Conservation (phyloP, 306 rosid species). For the Lithocarpus polystachyus region DNA sequence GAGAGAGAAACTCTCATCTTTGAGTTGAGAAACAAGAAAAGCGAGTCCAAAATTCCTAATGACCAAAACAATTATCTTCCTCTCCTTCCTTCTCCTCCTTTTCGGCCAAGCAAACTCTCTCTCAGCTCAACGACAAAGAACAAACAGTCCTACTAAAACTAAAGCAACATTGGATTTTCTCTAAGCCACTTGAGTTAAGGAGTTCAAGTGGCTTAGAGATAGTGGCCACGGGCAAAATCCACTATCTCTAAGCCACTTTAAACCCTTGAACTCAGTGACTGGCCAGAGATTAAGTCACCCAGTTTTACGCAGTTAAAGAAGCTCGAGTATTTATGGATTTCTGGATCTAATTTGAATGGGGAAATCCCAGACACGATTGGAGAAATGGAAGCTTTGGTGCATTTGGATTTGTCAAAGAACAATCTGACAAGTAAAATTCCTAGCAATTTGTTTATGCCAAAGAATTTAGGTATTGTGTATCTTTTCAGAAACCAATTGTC, state of each 20-base stretch:
- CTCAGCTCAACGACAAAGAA: too few species aligned
- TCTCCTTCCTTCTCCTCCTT: too few species aligned
- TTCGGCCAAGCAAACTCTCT: too few species aligned
- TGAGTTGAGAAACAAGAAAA: too few species aligned
- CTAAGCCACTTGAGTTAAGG: too few species aligned
- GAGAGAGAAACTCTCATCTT: too few species aligned
- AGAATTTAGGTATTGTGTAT: slow-evolving; percentile 39
- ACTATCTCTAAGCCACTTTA: slow-evolving; percentile 24
- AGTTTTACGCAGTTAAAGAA: slow-evolving; percentile 36
- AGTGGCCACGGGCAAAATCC: not conserved
- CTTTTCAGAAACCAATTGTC: slow-evolving; percentile 43
- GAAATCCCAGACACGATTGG: slow-evolving; percentile 56
- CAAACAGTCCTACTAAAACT: too few species aligned
- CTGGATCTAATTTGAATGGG: slow-evolving; percentile 40
- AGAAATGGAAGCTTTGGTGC: slow-evolving; percentile 49
- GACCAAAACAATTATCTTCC: too few species aligned
- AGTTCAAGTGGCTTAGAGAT: too few species aligned
- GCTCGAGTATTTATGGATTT: slow-evolving; percentile 38
- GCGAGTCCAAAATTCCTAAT: too few species aligned
- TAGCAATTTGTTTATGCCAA: slow-evolving; percentile 35
- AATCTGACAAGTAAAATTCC: slow-evolving; percentile 53
- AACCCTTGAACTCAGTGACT: slow-evolving; percentile 40
- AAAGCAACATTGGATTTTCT: too few species aligned
- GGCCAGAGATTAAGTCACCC: slow-evolving; percentile 58
- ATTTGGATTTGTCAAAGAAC: slow-evolving; percentile 37